Percentiles rank a stretch among this genome's conserved stretches.
Evolutionary conservation across 73 alveolate species (phyloP).

Genomic region (Tetrahymena borealis): DNA sequence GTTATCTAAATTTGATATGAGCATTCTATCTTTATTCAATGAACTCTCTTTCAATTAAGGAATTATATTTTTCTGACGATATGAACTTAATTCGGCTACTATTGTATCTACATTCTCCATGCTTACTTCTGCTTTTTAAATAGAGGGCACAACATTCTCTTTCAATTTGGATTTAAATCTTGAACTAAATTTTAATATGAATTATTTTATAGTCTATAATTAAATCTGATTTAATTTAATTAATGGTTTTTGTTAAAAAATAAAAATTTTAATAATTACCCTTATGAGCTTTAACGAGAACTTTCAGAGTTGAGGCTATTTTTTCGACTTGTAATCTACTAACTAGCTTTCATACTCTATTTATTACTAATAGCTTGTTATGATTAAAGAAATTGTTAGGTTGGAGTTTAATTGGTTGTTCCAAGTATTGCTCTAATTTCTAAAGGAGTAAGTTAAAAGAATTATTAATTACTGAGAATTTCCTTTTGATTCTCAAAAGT

Average conservation of each 20-base stretch:
- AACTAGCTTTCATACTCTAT: not conserved
- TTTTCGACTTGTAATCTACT: not conserved
- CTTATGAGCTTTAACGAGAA: not conserved
- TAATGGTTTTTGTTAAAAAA: too few species aligned
- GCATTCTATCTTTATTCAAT: not conserved
- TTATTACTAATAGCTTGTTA: not conserved
- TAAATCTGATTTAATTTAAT: too few species aligned
- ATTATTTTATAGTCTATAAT: too few species aligned
- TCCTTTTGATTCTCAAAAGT: not conserved
- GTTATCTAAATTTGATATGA: not conserved
- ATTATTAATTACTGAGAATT: not conserved
- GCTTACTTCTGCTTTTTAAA: not conserved
- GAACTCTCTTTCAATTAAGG: not conserved
- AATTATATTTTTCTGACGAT: not conserved
- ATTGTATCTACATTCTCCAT: not conserved
- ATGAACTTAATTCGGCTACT: not conserved
- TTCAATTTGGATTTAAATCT: not conserved
- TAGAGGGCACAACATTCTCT: not conserved
- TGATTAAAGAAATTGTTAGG: not conserved
- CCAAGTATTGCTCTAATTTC: not conserved
- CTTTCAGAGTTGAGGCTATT: not conserved
- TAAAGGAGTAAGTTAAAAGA: not conserved
- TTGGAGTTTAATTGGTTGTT: not conserved
- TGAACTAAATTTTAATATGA: too few species aligned
- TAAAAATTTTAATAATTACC: too few species aligned